Base-by-base conservation (phyloP, 192 early-diverging fungal genomes). In the Linderina pennispora region DNA sequence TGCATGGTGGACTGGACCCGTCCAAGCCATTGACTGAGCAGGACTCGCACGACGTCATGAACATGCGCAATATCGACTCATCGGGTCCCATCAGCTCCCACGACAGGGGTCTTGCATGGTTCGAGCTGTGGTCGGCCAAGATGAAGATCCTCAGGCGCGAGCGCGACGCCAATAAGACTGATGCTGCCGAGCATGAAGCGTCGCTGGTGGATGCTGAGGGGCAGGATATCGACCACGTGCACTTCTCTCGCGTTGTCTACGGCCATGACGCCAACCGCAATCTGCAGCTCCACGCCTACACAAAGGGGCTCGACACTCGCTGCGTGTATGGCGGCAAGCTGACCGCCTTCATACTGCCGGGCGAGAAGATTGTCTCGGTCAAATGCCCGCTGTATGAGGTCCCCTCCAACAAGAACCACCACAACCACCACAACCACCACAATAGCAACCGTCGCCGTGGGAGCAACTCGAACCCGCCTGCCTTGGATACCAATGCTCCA, bases 241-340 rank as follows among this genome's bases (percentile, higher is more conserved):
- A 50, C 13, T 60, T 44, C 23, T 54, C 53, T 39, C 57, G 65
- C 38, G 48, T 84, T 9, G 75, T 77, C 15, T 88, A 86, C 58
- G 86, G 86, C 0, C 86, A 88, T 58, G 84, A 80, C 41, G 81
- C 86, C 19, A 53, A 75, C 2, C 53, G 82, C 21, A 69, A 62
- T 7, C 53, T 89, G 20, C 72, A 80, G 37, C 39, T 86, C 13
- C 65, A 70, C 47, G 24, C 40, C 0, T 67, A 70, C 36, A 74
- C 80, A 3, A 74, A 78, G 55, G 86, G 86, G 9, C 39, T 86
- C 7, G 86, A 89, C 49, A 74, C 78, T 6, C 81, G 81, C 8
- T 89, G 86, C 45, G 83, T 85, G 6, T 75, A 84, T 47, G 84
- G 84, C 11, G 58, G 77, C 4, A 33, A 75, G 32, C 47, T 89